These are phyloP conservation scores for Onygenales sp. DNA, from an alignment of 2,329 filamentous ascomycete genomes.

Conservation along the genomic window DNA sequence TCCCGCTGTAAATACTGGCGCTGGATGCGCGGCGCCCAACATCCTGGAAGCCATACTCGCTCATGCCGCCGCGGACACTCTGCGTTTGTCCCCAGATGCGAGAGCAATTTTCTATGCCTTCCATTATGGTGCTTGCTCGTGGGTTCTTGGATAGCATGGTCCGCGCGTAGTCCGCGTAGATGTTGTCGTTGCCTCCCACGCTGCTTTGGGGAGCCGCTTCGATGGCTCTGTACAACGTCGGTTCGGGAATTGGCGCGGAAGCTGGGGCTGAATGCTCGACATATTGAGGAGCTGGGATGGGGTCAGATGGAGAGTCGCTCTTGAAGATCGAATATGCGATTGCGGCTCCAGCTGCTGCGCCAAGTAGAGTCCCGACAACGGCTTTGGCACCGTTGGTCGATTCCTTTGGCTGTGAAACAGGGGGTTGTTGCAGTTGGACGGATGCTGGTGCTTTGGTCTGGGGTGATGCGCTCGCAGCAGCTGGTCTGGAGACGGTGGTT, in stretches of 20 bases:
- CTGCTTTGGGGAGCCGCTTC: constrained; percentile 22
- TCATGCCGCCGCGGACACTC: constrained; percentile 5
- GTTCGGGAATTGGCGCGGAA: constrained; percentile 14
- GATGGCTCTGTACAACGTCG: constrained; percentile 22
- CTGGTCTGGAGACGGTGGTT: constrained; percentile 16
- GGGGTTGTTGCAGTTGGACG: constrained; percentile 17
- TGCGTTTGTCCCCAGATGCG: constrained; percentile 8
- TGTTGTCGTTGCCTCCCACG: constrained; percentile 16
- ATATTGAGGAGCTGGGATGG: constrained; percentile 17
- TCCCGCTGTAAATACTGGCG: constrained; percentile 26
- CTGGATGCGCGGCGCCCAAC: constrained; percentile 25
- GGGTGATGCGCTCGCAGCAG: constrained; percentile 12
- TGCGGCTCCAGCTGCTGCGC: constrained; percentile 67
- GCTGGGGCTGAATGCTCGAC: constrained; percentile 15
- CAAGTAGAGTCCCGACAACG: constrained; percentile 66
- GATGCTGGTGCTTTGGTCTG: constrained; percentile 1
- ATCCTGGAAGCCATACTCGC: constrained; percentile 1
- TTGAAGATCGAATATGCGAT: constrained; percentile 66
- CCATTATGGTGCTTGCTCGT: constrained; percentile 32
- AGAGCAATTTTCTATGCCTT: constrained; percentile 23
- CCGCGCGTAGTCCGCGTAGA: constrained; percentile 22
- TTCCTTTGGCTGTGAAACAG: constrained; percentile 9
- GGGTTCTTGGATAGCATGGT: constrained; percentile 31
- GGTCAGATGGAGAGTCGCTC: constrained; percentile 14
- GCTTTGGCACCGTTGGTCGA: constrained; percentile 43